Evolutionary conservation across 176 grass and related monocot genomes (phyloP).

Genomic region (Guadua angustifolia): DNA sequence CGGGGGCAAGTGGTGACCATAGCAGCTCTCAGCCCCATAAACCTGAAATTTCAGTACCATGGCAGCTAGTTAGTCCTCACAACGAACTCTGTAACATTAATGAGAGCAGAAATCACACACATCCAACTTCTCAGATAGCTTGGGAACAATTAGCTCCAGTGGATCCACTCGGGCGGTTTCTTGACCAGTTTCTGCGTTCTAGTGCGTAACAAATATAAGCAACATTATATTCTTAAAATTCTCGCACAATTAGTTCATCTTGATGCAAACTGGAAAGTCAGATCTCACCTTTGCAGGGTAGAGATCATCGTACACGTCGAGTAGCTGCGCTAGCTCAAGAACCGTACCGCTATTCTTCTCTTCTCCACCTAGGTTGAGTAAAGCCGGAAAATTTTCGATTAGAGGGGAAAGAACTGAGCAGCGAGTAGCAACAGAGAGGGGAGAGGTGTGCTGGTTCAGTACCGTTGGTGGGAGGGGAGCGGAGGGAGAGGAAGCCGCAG

Average conservation of each 20-base stretch:
- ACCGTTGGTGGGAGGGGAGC: slow-evolving; percentile 54
- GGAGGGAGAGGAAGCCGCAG: slow-evolving; percentile 84
- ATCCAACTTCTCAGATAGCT: slow-evolving; percentile 77
- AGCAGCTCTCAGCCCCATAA: slow-evolving; percentile 81
- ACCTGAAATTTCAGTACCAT: slow-evolving; percentile 53
- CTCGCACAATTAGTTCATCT: neutral
- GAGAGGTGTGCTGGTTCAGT: neutral
- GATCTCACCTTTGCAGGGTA: slow-evolving; percentile 61
- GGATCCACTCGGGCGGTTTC: slow-evolving; percentile 40
- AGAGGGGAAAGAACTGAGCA: neutral
- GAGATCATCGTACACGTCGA: slow-evolving; percentile 72
- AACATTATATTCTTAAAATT: slow-evolving; percentile 4
- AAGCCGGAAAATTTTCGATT: neutral
- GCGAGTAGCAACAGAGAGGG: neutral
- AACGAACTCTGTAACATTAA: slow-evolving; percentile 1
- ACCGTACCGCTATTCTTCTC: slow-evolving; percentile 50
- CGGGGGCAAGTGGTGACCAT: slow-evolving; percentile 62
- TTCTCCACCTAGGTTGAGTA: slow-evolving; percentile 44
- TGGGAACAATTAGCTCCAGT: slow-evolving; percentile 48
- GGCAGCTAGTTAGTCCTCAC: neutral
- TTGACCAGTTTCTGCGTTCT: slow-evolving; percentile 48
- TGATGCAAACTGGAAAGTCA: neutral
- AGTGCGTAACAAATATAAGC: slow-evolving; percentile 15
- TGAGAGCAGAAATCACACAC: slow-evolving; percentile 6
- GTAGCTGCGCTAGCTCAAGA: slow-evolving; percentile 77